Evolutionary conservation across 768 basidiomycete species (phyloP).

Genomic region (Suillus luteus): DNA sequence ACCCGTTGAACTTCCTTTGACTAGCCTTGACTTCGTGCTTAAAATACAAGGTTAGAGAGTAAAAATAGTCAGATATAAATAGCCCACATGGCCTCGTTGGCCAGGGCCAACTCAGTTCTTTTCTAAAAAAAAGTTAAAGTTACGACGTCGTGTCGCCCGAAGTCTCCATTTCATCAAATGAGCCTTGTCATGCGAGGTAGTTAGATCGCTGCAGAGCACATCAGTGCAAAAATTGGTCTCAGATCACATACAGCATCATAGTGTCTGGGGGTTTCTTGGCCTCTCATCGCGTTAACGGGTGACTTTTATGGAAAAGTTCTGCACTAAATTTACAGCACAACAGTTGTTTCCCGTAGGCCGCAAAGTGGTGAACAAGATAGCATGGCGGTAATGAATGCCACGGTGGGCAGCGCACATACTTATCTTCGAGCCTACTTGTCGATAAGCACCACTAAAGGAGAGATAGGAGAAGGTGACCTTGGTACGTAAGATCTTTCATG

Average conservation of each 20-base stretch:
- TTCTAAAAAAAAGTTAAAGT: not conserved
- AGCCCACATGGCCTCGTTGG: not conserved
- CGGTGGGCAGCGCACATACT: not conserved
- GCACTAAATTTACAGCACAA: not conserved
- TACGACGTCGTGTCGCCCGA: not conserved
- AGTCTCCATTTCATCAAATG: not conserved
- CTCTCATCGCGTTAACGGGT: no score
- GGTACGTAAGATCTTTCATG: constrained; percentile 47
- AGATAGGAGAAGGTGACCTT: constrained; percentile 52
- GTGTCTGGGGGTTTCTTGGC: not conserved
- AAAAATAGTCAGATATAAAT: not conserved
- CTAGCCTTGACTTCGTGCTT: not conserved
- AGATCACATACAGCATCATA: not conserved
- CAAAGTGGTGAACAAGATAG: not conserved
- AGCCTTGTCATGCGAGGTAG: not conserved
- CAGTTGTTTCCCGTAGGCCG: not conserved
- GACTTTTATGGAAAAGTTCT: not conserved
- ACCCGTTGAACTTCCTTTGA: not conserved
- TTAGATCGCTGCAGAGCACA: not conserved
- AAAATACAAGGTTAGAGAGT: not conserved
- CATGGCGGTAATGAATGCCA: not conserved
- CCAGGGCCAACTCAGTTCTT: not conserved
- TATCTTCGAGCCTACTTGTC: not conserved
- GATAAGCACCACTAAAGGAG: constrained; percentile 48
- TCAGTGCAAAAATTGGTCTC: not conserved